phyloP scores from a whole-genome alignment of 1,284 basidiomycete species.

The Neolentinus lepideus region DNA sequence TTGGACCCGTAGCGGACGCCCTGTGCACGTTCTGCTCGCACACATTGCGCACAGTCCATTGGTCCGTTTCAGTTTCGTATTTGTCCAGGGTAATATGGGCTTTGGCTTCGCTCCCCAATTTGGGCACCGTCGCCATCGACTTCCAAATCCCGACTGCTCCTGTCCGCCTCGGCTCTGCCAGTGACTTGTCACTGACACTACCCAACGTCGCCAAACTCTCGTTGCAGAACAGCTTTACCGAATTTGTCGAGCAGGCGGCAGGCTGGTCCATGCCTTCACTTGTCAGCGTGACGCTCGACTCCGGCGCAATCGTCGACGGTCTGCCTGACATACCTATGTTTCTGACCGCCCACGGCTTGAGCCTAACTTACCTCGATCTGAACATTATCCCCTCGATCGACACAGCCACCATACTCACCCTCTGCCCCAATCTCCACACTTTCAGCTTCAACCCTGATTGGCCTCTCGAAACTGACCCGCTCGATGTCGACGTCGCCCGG shows the following conservation, averaged over 20 bases:
- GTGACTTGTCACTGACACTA: conserved; percentile 46
- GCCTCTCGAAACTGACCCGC: conserved; percentile 26
- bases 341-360: conserved; percentile 45
- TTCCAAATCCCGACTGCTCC: conserved; percentile 30
- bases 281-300: conserved; percentile 47
- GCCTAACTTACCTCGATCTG: conserved; percentile 56
- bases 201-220: conserved; percentile 52
- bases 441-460: conserved; percentile 72
- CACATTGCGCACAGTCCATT: conserved; percentile 48
- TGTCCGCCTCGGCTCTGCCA: conserved; percentile 47
- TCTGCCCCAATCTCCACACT: conserved; percentile 51
- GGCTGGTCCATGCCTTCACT: conserved; percentile 61
- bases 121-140: conserved; percentile 48
- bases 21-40: conserved; percentile 41
- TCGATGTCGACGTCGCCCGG: conserved; percentile 21
- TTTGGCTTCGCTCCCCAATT: conserved; percentile 45
- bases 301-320: conserved; percentile 34
- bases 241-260: conserved; percentile 59
- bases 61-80: conserved; percentile 45
- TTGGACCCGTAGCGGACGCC: conserved; percentile 55
- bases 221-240: conserved; percentile 47
- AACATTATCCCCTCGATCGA: conserved; percentile 49
- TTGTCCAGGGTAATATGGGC: conserved; percentile 63
- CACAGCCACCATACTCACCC: conserved; percentile 46
- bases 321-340: conserved; percentile 54